phyloP scores from a whole-genome alignment of 2,329 filamentous ascomycete genomes.

The Penicillium frequentans region DNA sequence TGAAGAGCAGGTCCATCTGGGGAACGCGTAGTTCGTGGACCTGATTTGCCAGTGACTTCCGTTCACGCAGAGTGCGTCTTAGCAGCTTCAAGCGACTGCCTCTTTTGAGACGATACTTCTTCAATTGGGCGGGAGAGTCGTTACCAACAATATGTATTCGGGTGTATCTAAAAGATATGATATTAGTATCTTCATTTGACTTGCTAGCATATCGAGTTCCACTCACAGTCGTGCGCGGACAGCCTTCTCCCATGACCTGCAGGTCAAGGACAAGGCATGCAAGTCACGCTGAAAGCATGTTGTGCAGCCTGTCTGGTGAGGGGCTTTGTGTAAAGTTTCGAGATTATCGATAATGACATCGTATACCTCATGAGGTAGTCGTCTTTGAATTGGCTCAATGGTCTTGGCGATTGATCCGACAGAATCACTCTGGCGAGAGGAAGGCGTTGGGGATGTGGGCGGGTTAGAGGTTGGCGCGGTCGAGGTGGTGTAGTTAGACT shows the following conservation, averaged over 20 bases:
- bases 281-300: constrained; percentile 58
- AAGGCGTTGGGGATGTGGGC: constrained; percentile 36
- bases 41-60: constrained; percentile 50
- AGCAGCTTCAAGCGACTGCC: constrained; percentile 55
- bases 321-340: constrained; percentile 45
- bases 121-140: constrained; percentile 47
- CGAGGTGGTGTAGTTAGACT: constrained; percentile 37
- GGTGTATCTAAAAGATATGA: constrained; percentile 43
- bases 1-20: constrained; percentile 45
- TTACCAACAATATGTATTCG: constrained; percentile 50
- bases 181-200: background rate
- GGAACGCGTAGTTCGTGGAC: constrained; percentile 56
- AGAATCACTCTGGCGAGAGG: constrained; percentile 40
- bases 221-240: constrained; percentile 53
- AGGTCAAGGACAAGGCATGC: constrained; percentile 54
- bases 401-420: constrained; percentile 37
- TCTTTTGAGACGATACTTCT: constrained; percentile 51
- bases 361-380: constrained; percentile 55
- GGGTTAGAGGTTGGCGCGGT: constrained; percentile 41
- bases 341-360: constrained; percentile 56
- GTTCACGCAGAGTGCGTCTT: constrained; percentile 55
- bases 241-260: constrained; percentile 56
- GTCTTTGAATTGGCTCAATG: constrained; percentile 40
- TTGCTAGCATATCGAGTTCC: background rate
- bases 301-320: constrained; percentile 46